Base-by-base conservation (phyloP, 345 rosid genomes). In the Gossypium mustelinum region DNA sequence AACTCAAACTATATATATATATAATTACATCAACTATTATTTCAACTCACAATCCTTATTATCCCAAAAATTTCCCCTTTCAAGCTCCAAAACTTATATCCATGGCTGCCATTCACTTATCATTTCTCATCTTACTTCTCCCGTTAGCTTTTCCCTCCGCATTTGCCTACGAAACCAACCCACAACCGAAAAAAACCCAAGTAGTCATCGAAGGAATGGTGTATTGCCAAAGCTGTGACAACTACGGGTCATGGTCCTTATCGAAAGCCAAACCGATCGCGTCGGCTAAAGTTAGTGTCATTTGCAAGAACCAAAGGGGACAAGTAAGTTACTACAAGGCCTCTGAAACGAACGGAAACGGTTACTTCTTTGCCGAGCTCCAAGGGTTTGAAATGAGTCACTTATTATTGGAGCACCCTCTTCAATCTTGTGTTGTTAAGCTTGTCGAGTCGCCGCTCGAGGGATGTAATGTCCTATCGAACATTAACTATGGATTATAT, bases 161-260 rank as follows among this genome's bases (percentile, higher is more conserved):
- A 13, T 45, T 76, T 1, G 72, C 88, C 17, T 17, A 83, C 73
- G 84, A 70, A 70, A 79, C 70, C 73, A 41, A 66, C 50, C 72
- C 78, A 25, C 50, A 74, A 51, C 82, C 75, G 58, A 87, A 78
- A 81, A 73, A 79, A 55, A 75, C 76, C 29, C 88, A 84, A 24
- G 91, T 88, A 3, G 87, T 82, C 24, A 87, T 94, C 9, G 97
- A 92, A 84, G 98, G 97, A 60, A 85, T 86, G 80, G 97, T 94
- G 39, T 94, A 92, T 65, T 92, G 97, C 80, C 98, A 94, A 78
- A 77, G 89, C 79, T 92, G 97, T 71, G 80, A 86, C 25, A 66
- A 85, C 24, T 81, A 12, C 55, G 94, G 97, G 11, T 81, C 93
- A 17, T 88, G 98, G 97, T 90, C 92, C 6, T 83, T 89, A 77